These are phyloP conservation scores for Calonectria ilicicola DNA, from an alignment of 2,329 filamentous ascomycete genomes.

Conservation along the genomic window DNA sequence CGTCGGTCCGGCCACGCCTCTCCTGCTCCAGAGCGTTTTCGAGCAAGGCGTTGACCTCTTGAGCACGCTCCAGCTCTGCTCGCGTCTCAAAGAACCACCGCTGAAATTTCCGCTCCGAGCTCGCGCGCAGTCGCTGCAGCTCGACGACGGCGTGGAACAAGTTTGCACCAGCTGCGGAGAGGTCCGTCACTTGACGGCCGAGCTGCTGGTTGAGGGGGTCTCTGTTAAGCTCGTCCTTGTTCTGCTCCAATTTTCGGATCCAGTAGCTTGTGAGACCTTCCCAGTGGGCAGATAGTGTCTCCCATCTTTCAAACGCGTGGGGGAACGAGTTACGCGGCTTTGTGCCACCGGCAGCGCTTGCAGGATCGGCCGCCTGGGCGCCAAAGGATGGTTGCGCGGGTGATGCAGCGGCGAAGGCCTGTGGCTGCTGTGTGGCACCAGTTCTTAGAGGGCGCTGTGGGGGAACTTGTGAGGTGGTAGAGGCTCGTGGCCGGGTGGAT, in stretches of 20 bases:
- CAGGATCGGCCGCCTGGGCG: conserved; percentile 32
- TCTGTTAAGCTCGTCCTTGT: conserved; percentile 84
- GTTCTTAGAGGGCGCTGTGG: conserved; percentile 37
- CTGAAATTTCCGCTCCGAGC: conserved; percentile 97
- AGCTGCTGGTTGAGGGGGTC: conserved; percentile 90
- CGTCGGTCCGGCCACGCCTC: conserved; percentile 75
- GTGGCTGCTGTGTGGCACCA: conserved; percentile 33
- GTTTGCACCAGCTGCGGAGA: conserved; percentile 97
- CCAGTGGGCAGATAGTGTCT: conserved; percentile 96
- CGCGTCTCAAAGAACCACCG: conserved; percentile 98
- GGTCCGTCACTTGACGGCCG: conserved; percentile 92
- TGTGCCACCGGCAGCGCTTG: conserved; percentile 33
- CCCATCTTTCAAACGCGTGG: conserved; percentile 98
- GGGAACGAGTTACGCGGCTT: conserved; percentile 81
- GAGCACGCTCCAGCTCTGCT: conserved; percentile 85
- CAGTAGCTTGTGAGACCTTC: conserved; percentile 97
- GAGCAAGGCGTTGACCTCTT: conserved; percentile 86
- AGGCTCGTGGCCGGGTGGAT: conserved; percentile 42
- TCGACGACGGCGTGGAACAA: conserved; percentile 98
- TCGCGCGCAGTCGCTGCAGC: conserved; percentile 90
- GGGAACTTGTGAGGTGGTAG: conserved; percentile 41
- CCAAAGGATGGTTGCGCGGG: conserved; percentile 32
- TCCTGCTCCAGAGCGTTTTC: conserved; percentile 81
- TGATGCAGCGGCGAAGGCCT: conserved; percentile 32
- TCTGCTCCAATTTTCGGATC: conserved; percentile 93